Base-by-base conservation (phyloP, 192 early-diverging fungal genomes). In the Coemansia nantahalensis region DNA sequence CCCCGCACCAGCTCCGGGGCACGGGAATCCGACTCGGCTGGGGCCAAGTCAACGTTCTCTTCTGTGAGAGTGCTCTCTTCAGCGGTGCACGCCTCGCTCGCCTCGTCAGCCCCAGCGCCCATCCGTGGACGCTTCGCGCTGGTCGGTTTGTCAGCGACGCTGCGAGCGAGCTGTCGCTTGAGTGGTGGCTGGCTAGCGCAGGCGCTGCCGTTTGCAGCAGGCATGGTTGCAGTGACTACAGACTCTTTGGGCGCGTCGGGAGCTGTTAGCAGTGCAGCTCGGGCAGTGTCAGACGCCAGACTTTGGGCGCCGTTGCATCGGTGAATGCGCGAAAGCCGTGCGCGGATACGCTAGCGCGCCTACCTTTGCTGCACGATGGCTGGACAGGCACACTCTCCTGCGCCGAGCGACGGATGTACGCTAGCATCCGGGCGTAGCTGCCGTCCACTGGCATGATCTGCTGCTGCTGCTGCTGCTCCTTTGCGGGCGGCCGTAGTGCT, bases 351-450 rank as follows among this genome's bases (percentile, higher is more conserved):
- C n/a, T n/a, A 36, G 41, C 33, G 23, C 23, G 16, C 22, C 59
- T 59, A 55, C 65, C 52, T 51, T 51, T 44, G 12, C 21, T 15
- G 21, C 36, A 1, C 5, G 47, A 5, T 32, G 1, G 8, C 19
- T 9, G 11, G 17, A 1, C 22, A 3, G 7, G 14, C 8, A 4
- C 34, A 14, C 18, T 15, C 4, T 31, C 52, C 4, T 37, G 15
- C 22, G 26, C n/a, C 15, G 62, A 65, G 35, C 38, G 42, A 15
- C 54, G 51, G 14, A 72, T 65, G 37, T 61, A 72, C 11, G 57
- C 47, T 2, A 56, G 37, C 9, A 72, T 49, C 38, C 39, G 48
- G 19, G 19, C 16, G 44, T 74, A 62, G 35, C 45, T 38, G 10
- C 38, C 42, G 9, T 28, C 26, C 4, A 7, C 26, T 7, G 26